Evolutionary conservation across 176 grass and related monocot species (phyloP).

Genomic region (Elaeis guineensis): DNA sequence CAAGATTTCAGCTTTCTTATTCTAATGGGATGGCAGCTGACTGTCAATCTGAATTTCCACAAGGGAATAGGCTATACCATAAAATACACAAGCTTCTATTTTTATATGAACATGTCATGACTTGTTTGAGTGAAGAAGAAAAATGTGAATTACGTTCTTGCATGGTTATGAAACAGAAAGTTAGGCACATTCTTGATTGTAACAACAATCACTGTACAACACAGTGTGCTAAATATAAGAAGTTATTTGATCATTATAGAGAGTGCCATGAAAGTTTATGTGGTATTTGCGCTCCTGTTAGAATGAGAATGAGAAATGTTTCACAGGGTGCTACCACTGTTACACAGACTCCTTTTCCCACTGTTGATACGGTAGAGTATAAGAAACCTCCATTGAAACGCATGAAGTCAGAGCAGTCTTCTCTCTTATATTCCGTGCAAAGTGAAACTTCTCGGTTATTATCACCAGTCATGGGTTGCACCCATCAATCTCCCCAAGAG

Average conservation of each 20-base stretch:
- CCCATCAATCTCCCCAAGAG: conserved; percentile 13
- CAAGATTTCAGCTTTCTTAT: not conserved
- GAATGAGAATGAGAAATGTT: conserved; percentile 21
- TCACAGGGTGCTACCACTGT: conserved; percentile 33
- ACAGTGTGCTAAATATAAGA: conserved; percentile 27
- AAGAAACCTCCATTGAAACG: conserved; percentile 40
- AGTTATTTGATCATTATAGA: conserved; percentile 15
- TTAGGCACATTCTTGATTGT: conserved; percentile 6
- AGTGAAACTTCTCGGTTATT: conserved; percentile 16
- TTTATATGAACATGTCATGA: conserved; percentile 29
- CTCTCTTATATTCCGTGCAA: conserved; percentile 15
- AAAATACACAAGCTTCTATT: conserved; percentile 12
- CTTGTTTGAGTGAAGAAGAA: conserved; percentile 5
- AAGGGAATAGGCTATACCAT: not conserved
- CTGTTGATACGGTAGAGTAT: conserved; percentile 27
- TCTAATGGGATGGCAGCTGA: not conserved
- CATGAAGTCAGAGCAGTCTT: conserved; percentile 26
- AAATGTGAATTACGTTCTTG: conserved; percentile 16
- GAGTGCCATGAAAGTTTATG: conserved; percentile 14
- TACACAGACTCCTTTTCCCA: conserved; percentile 31
- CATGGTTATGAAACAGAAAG: conserved; percentile 28
- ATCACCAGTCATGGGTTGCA: conserved; percentile 18
- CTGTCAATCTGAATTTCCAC: conserved; percentile 26
- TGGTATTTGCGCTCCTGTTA: conserved; percentile 34
- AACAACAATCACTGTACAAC: conserved; percentile 15